These are phyloP conservation scores for Pleurotus ostreatus DNA, from an alignment of 768 basidiomycete species.

Conservation along the genomic window DNA sequence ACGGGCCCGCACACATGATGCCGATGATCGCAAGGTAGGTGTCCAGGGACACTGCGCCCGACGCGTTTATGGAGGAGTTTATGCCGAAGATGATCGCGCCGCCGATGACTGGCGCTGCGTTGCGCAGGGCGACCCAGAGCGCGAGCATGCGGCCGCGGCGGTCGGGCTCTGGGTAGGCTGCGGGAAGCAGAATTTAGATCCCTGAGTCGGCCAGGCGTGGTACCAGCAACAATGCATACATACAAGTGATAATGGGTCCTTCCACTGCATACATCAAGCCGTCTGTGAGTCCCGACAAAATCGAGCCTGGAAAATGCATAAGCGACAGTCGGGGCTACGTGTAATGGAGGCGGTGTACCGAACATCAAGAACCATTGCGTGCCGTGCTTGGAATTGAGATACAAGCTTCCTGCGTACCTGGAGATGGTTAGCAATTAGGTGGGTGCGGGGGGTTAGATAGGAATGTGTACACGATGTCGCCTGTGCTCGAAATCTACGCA, in stretches of 20 bases:
- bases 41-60: constrained; percentile 26
- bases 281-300: constrained; percentile 25
- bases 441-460: neutral
- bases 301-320: constrained; percentile 16
- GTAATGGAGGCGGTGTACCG: constrained; percentile 9
- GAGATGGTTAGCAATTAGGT: neutral
- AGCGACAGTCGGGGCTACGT: neutral
- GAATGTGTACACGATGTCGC: constrained; percentile 24
- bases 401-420: constrained; percentile 28
- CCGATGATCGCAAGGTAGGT: constrained; percentile 31
- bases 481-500: constrained; percentile 23
- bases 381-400: constrained; percentile 29
- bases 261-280: constrained; percentile 29
- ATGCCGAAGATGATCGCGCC: constrained; percentile 30
- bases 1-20: constrained; percentile 31
- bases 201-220: no score
- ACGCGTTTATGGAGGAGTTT: constrained; percentile 22
- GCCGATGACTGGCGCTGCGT: constrained; percentile 27
- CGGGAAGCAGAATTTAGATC: no score
- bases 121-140: constrained; percentile 30
- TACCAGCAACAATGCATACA: no score
- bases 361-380: constrained; percentile 32
- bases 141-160: constrained; percentile 29
- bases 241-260: constrained; percentile 28
- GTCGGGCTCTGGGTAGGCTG: constrained; percentile 29